Percentiles rank a stretch among this genome's conserved stretches.
phyloP scores from a whole-genome alignment of 2,329 filamentous ascomycete genomes.

The Ustilaginoidea virens region DNA sequence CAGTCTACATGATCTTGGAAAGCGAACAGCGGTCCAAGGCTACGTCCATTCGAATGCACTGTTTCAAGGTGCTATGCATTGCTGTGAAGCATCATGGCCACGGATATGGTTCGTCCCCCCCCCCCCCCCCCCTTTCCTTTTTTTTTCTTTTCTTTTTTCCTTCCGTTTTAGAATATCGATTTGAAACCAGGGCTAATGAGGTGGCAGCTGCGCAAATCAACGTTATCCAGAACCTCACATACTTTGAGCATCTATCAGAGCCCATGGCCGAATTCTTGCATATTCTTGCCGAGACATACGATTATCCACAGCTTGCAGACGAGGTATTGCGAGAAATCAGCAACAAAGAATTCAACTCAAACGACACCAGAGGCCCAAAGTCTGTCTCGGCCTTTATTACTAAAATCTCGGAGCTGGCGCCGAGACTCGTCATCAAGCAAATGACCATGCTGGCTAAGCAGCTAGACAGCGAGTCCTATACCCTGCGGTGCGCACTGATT shows the following conservation, averaged over 20 bases:
- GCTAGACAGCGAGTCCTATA: conserved; percentile 94
- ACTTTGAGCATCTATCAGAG: conserved; percentile 97
- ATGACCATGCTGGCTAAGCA: conserved; percentile 93
- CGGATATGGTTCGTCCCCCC: conserved; percentile 56
- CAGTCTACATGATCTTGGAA: conserved; percentile 86
- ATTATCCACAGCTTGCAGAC: conserved; percentile 88
- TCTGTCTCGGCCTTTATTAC: conserved; percentile 89
- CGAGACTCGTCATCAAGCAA: conserved; percentile 88
- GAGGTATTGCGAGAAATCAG: conserved; percentile 88
- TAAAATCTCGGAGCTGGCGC: conserved; percentile 82
- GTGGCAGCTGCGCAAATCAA: conserved; percentile 77
- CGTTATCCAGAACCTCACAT: conserved; percentile 92
- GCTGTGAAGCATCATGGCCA: conserved; percentile 97
- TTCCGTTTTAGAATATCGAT: too few species aligned
- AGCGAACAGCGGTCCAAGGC: conserved; percentile 86
- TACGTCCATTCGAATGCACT: conserved; percentile 83
- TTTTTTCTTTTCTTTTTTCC: too few species aligned
- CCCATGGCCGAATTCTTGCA: conserved; percentile 98
- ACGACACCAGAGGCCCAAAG: conserved; percentile 88
- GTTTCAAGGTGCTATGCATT: conserved; percentile 91
- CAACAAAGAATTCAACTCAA: conserved; percentile 96
- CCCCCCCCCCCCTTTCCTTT: not conserved
- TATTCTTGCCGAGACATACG: conserved; percentile 91
- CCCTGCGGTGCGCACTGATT: conserved; percentile 80
- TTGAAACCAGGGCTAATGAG: conserved; percentile 11